phyloP scores from a whole-genome alignment of 768 basidiomycete genomes.

The Mycena rosella region DNA sequence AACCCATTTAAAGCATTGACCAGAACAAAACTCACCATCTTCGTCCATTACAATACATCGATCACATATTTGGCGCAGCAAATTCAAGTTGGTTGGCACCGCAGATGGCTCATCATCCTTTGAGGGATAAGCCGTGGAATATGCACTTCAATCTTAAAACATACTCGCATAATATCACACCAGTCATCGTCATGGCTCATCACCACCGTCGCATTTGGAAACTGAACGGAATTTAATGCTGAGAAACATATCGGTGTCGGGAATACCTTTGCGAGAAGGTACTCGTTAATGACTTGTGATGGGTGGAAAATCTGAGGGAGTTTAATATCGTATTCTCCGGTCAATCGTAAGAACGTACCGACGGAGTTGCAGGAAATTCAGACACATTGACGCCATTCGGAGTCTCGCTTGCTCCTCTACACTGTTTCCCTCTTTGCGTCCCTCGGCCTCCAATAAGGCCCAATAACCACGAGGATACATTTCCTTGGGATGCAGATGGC shows the following conservation, averaged over 20 bases:
- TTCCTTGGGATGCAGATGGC: background rate
- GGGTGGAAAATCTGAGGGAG: slow-evolving; percentile 10
- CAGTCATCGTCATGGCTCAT: background rate
- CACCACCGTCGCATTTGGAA: background rate
- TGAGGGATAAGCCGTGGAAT: no score
- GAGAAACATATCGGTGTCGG: background rate
- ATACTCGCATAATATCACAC: background rate
- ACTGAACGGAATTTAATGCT: background rate
- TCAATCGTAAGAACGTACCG: background rate
- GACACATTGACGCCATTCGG: background rate
- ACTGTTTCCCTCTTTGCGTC: background rate
- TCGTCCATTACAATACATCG: no score
- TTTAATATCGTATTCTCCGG: background rate
- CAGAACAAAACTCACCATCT: no score
- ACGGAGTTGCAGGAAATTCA: background rate
- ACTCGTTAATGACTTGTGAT: background rate
- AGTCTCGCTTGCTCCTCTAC: background rate
- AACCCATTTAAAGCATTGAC: no score
- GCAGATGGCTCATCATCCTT: no score
- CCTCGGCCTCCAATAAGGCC: slow-evolving; percentile 1
- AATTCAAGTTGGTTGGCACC: no score
- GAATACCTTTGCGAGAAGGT: slow-evolving; percentile 5
- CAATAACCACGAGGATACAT: background rate
- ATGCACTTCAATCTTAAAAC: background rate
- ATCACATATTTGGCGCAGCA: no score